Percentiles rank a stretch among this genome's conserved stretches.
Evolutionary conservation across 495 filamentous ascomycete species (phyloP).

Genomic region (Hypomontagnella monticulosa): DNA sequence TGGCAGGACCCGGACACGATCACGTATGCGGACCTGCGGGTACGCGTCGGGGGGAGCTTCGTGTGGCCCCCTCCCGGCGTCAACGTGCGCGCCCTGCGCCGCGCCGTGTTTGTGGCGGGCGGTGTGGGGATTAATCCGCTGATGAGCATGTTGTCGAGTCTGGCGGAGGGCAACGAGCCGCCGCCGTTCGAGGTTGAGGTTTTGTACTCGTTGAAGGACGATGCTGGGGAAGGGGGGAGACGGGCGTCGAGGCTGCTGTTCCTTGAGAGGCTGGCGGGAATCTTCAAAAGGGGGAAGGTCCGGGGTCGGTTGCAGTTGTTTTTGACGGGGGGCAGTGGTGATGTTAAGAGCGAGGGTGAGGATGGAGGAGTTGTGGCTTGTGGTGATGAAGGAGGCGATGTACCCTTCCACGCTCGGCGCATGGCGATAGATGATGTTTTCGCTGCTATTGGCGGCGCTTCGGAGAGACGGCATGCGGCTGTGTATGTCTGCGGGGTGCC

Average conservation of each 20-base stretch:
- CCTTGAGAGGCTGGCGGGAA: slow-evolving; percentile 50
- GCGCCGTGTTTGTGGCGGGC: slow-evolving; percentile 78
- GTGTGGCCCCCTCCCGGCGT: slow-evolving; percentile 71
- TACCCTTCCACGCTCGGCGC: slow-evolving; percentile 57
- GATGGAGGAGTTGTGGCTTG: slow-evolving; percentile 35
- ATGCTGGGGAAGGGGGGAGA: slow-evolving; percentile 10
- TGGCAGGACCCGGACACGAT: slow-evolving; percentile 68
- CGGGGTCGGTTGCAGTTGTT: slow-evolving; percentile 48
- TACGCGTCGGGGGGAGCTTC: slow-evolving; percentile 84
- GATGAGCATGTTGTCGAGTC: slow-evolving; percentile 55
- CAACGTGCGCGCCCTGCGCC: slow-evolving; percentile 54
- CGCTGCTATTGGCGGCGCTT: slow-evolving; percentile 55
- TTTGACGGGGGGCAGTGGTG: slow-evolving; percentile 39
- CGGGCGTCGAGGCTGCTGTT: slow-evolving; percentile 51
- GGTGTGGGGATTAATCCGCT: slow-evolving; percentile 85
- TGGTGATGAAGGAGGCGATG: slow-evolving; percentile 27
- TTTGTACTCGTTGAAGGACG: slow-evolving; percentile 54
- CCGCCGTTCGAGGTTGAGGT: slow-evolving; percentile 45
- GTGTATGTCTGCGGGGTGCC: slow-evolving; percentile 85
- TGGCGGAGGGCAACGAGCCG: slow-evolving; percentile 42
- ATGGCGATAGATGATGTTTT: slow-evolving; percentile 63
- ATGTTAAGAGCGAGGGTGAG: slow-evolving; percentile 4
- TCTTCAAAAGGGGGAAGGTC: slow-evolving; percentile 46
- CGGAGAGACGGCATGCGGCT: slow-evolving; percentile 61
- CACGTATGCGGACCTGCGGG: slow-evolving; percentile 63